phyloP scores from a whole-genome alignment of 805 yeast genomes.

The Kodamaea leandrae region DNA sequence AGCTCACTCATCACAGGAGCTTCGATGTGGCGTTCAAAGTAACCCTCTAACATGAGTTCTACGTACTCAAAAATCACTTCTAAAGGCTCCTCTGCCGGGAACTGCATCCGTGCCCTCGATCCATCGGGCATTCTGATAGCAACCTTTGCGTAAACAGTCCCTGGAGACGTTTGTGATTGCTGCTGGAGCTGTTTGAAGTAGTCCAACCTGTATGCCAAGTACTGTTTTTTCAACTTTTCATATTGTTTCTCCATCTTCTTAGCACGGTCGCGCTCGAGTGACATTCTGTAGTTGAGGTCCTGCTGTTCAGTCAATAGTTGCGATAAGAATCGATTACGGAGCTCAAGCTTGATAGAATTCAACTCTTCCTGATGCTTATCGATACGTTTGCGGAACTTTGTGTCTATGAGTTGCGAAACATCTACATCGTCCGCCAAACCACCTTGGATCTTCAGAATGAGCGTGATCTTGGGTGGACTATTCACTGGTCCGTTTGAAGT shows the following conservation, averaged over 20 bases:
- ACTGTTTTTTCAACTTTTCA: constrained; percentile 37
- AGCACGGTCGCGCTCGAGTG: constrained; percentile 64
- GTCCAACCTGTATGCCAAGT: constrained; percentile 26
- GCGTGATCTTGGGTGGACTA: constrained; percentile 54
- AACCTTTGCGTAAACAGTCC: constrained; percentile 47
- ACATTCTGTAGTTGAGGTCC: constrained; percentile 70
- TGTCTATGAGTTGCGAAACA: constrained; percentile 29
- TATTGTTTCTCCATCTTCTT: constrained; percentile 33
- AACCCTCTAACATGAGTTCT: constrained; percentile 42
- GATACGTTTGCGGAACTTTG: constrained; percentile 44
- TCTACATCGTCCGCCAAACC: constrained; percentile 43
- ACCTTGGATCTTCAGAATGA: constrained; percentile 66
- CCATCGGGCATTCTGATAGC: constrained; percentile 71
- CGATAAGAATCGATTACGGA: constrained; percentile 56
- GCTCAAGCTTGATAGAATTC: constrained; percentile 57
- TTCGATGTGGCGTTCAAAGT: constrained; percentile 20
- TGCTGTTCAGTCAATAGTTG: constrained; percentile 66
- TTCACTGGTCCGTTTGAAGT: constrained; percentile 56
- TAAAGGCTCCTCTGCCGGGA: constrained; percentile 29
- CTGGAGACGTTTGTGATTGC: constrained; percentile 14
- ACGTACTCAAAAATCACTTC: constrained; percentile 36
- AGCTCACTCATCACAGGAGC: constrained; percentile 19
- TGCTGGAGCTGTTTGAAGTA: constrained; percentile 26
- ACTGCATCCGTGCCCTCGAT: constrained; percentile 43
- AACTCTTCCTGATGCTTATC: constrained; percentile 62